Conservation (phyloP, 225 moss, liverwort and hornwort genomes). For the Neckera pumila region DNA sequence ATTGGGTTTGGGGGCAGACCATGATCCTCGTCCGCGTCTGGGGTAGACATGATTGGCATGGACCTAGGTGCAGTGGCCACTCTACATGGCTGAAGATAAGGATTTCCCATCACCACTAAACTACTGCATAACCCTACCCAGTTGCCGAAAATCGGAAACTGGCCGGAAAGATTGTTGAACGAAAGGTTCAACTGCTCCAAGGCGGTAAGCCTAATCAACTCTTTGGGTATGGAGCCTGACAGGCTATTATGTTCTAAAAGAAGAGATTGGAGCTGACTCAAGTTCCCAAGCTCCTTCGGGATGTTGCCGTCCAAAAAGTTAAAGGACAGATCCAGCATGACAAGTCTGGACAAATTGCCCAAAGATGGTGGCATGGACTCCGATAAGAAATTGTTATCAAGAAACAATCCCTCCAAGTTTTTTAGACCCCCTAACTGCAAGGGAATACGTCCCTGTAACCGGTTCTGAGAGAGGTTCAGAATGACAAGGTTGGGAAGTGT, state of each 20-base stretch:
- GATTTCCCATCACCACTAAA: slow-evolving; percentile 54
- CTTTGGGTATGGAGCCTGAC: slow-evolving; percentile 50
- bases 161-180: slow-evolving; percentile 59
- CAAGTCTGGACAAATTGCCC: slow-evolving; percentile 37
- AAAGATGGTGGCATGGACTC: slow-evolving; percentile 34
- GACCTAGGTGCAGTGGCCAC: slow-evolving; percentile 38
- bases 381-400: slow-evolving; percentile 40
- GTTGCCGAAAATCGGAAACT: slow-evolving; percentile 41
- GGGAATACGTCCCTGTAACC: slow-evolving; percentile 33
- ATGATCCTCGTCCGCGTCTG: not conserved
- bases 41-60: slow-evolving; percentile 24
- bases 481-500: slow-evolving; percentile 26
- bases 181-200: slow-evolving; percentile 60
- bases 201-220: slow-evolving; percentile 43
- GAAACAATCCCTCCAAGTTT: slow-evolving; percentile 44
- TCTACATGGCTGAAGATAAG: slow-evolving; percentile 37
- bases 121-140: slow-evolving; percentile 46
- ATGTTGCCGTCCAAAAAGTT: slow-evolving; percentile 35
- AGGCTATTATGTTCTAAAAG: slow-evolving; percentile 43
- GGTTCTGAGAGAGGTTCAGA: slow-evolving; percentile 38
- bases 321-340: slow-evolving; percentile 52
- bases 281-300: slow-evolving; percentile 40
- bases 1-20: not conserved
- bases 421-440: slow-evolving; percentile 30
- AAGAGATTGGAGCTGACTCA: slow-evolving; percentile 41